Base-by-base conservation (phyloP, 108 stramenopile species). In the Skeletonema costatum region DNA sequence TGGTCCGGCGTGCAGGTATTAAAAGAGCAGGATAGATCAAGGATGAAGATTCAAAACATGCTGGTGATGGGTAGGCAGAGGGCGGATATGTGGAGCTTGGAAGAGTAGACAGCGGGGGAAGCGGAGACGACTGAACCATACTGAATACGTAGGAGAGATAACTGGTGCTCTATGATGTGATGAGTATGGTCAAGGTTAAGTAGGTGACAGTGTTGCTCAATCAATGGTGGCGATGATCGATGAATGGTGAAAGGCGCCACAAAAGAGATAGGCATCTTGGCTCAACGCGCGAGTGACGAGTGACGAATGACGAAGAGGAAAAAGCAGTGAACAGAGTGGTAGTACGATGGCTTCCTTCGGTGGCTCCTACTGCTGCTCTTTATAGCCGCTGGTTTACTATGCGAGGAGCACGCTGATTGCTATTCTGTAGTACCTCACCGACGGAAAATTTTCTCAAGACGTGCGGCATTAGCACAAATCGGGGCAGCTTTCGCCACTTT, bases 1-100 rank as follows among this genome's bases (percentile, higher is more conserved):
- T 66, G 12, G 88, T 90, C 29, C 82, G 83, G 60, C 70, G 76
- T 25, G 83, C 82, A 33, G 93, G 93, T 42, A 95, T 76, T 12
- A 90, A 74, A 16, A 95, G 17, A 11, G 93, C 90, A 51, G 91
- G 91, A 68, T 80, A 77, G 5, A 65, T 25, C 51, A 69, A 3
- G 30, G 73, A 69, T 6, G 66, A 36, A 10, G 65, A 70, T 25
- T 74, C 73, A 59, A 74, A 80, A 68, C 21, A 73, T 17, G 62
- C 51, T 33, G 72, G 79, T 41, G 73, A 68, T 17, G 73, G 73
- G 32, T 74, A 74, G 32, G 68, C 68, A 44, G 79, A 80, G 32
- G 79, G 79, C 2, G 78, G 78, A 39, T 80, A 80, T 11, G 62
- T 69, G 19, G 65, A 41, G 60, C 48, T 51, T 14, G 79, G 68